phyloP scores from a whole-genome alignment of 192 early-diverging fungal genomes.

The Podila verticillata region DNA sequence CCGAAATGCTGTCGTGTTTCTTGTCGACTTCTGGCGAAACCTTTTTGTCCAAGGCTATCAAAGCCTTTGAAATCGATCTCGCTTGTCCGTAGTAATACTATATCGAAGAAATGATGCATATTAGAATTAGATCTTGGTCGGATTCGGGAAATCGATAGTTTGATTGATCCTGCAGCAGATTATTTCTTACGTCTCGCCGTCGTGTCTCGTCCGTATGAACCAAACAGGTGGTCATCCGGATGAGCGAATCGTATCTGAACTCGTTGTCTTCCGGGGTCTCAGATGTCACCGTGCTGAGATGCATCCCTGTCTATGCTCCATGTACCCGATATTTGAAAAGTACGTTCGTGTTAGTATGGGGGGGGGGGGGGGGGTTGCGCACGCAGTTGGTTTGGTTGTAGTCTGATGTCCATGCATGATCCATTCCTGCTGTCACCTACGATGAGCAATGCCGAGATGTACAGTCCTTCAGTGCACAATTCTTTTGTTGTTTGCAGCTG shows the following conservation, averaged over 20 bases:
- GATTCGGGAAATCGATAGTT: too few relatives aligned
- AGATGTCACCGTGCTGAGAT: slow-evolving; percentile 9
- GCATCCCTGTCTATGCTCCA: slow-evolving; percentile 21
- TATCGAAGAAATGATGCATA: too few relatives aligned
- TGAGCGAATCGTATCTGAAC: slow-evolving; percentile 15
- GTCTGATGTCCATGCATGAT: background rate
- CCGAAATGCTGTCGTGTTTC: too few relatives aligned
- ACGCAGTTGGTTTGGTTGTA: background rate
- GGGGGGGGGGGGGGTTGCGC: background rate
- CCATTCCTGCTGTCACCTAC: slow-evolving; percentile 3
- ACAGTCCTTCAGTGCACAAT: slow-evolving; percentile 20
- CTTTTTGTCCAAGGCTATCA: too few relatives aligned
- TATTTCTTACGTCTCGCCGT: background rate
- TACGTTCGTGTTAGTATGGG: background rate
- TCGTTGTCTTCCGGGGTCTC: slow-evolving; percentile 11
- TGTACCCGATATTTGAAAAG: background rate
- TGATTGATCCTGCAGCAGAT: too few relatives aligned
- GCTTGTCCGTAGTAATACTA: too few relatives aligned
- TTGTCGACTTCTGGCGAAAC: too few relatives aligned
- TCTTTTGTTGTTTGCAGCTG: slow-evolving; percentile 15
- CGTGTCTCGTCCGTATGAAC: background rate
- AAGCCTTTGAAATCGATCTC: too few relatives aligned
- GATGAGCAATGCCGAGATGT: slow-evolving; percentile 28
- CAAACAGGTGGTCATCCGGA: slow-evolving; percentile 14
- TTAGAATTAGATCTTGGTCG: too few relatives aligned